These are phyloP conservation scores for Amanita phalloides DNA, from an alignment of 768 basidiomycete genomes.

Conservation along the genomic window DNA sequence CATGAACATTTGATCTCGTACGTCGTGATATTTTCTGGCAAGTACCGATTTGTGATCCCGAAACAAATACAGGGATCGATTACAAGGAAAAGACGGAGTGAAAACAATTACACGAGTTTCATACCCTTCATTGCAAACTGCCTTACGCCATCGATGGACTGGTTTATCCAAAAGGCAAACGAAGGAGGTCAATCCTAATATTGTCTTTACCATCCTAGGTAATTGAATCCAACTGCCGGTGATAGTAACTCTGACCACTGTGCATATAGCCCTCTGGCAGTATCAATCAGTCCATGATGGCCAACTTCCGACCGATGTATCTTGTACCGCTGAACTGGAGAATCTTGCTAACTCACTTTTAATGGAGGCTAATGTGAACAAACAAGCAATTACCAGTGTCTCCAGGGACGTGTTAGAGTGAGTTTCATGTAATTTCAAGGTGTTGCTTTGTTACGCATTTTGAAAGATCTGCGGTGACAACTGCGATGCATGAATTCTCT, in stretches of 20 bases:
- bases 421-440: constrained; percentile 6
- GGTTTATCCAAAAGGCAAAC: constrained; percentile 63
- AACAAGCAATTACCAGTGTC: constrained; percentile 45
- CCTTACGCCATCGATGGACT: constrained; percentile 61
- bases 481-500: constrained; percentile 79
- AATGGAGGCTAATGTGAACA: constrained; percentile 55
- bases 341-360: constrained; percentile 55
- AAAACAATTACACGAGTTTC: constrained; percentile 50
- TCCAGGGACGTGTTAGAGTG: constrained; percentile 60
- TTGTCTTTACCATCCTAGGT: constrained; percentile 70
- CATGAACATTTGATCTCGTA: constrained; percentile 85
- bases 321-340: constrained; percentile 45
- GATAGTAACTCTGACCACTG: not conserved
- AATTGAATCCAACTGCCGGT: constrained; percentile 5
- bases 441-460: constrained; percentile 4
- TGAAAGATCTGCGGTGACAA: constrained; percentile 51
- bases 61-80: constrained; percentile 41
- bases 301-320: constrained; percentile 40
- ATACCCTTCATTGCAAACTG: constrained; percentile 55
- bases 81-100: constrained; percentile 42
- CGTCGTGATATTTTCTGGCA: constrained; percentile 20
- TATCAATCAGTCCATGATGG: constrained; percentile 53
- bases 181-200: constrained; percentile 72
- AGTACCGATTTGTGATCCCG: constrained; percentile 6
- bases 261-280: constrained; percentile 65